Base-by-base conservation (phyloP, 2,329 filamentous ascomycete species). In the Gnomoniopsis smithogilvyi region DNA sequence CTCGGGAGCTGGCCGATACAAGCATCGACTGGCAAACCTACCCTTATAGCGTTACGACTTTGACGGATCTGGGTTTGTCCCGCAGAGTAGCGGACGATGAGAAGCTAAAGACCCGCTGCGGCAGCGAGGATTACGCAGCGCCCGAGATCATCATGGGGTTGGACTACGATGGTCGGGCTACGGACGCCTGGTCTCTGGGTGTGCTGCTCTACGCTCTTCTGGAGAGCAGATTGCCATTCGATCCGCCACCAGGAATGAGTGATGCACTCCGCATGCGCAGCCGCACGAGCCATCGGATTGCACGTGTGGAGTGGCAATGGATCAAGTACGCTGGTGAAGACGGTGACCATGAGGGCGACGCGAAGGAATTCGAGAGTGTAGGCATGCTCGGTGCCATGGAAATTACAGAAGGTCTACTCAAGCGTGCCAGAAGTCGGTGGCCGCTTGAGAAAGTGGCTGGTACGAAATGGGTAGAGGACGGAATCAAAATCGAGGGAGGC, bases 131-230 rank as follows among this genome's bases (percentile, higher is more conserved):
- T 74, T 99, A 99, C 70, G 94, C 94, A 1, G 94, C 95, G 0
- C 95, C 95, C 0, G 95, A 99, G 72, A 92, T 99, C 49, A 88
- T 99, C 56, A 91, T 99, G 80, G 94, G 94, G 24, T 91, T 96
- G 69, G 86, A 91, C 8, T 99, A 99, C 70, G 93, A 98, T 70
- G 95, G 95, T 34, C 90, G 92, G 41, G 85, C 89, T 1, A 96
- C 90, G 0, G 95, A 99, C 70, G 92, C 92, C 11, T 99, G 95
- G 95, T 96, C 94, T 0, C 80, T 98, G 1, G 95, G 95, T 54
- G 95, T 99, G 1, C 78, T 98, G 2, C 82, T 98, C 0, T 99
- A 98, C 70, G 92, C 95, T 1, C 83, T 98, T 3, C 88, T 98
- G 73, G 95, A 99, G 75, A 89, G 90, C n/a, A 84, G 94, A 30